A percentile compares a stretch with the other conserved stretches of the same genome.
Conservation (phyloP, 2,329 filamentous ascomycete species). For the Alternaria ventricosa region DNA sequence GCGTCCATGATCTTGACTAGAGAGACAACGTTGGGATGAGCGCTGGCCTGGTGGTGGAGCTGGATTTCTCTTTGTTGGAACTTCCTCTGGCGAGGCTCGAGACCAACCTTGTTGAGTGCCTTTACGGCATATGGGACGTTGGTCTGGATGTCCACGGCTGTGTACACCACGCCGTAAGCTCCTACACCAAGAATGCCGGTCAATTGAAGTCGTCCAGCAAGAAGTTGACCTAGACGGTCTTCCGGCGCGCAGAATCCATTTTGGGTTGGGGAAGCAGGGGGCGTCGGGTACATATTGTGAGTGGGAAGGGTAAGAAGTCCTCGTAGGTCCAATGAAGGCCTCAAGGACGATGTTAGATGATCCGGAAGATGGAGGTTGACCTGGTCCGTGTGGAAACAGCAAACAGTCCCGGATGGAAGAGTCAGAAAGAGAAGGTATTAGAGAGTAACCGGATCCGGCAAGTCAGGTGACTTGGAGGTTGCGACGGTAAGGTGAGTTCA, state of each 20-base stretch:
- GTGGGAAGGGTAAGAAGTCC: constrained; percentile 33
- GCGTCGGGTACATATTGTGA: constrained; percentile 57
- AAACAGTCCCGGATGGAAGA: constrained; percentile 12
- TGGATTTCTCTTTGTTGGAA: constrained; percentile 95
- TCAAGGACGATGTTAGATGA: constrained; percentile 42
- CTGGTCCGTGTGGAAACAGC: constrained; percentile 11
- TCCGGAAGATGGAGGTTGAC: constrained; percentile 22
- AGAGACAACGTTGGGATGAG: constrained; percentile 91
- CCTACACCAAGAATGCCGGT: constrained; percentile 87
- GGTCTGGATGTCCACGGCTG: constrained; percentile 82
- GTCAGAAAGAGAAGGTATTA: constrained; percentile 21
- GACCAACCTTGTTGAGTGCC: constrained; percentile 90
- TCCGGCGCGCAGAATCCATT: constrained; percentile 66
- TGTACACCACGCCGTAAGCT: constrained; percentile 96
- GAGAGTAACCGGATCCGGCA: constrained; percentile 21
- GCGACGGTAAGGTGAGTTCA: constrained; percentile 6
- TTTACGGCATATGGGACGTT: constrained; percentile 91
- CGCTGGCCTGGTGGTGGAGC: constrained; percentile 86
- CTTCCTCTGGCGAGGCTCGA: constrained; percentile 84
- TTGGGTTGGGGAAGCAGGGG: constrained; percentile 56
- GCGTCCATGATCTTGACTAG: constrained; percentile 93
- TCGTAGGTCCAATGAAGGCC: constrained; percentile 51
- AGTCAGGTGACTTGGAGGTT: constrained; percentile 30
- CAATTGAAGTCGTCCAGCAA: constrained; percentile 83
- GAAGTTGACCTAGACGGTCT: constrained; percentile 82